Conservation (phyloP, 805 yeast species). For the Hyphopichia homilentoma region DNA sequence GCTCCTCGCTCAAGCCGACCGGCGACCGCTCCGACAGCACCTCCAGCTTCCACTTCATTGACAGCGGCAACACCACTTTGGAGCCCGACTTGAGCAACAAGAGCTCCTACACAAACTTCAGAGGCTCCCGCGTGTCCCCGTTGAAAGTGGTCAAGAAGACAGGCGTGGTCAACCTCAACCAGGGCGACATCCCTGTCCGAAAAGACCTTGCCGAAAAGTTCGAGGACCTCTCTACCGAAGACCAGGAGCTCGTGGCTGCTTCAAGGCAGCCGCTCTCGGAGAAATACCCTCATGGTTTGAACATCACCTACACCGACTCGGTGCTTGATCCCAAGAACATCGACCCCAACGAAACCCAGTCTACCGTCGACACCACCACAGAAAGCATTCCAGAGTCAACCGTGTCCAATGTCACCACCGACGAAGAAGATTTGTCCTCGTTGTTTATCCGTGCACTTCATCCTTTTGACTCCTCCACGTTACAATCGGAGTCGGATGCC, state of each 20-base stretch:
- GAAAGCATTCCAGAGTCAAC: conserved; percentile 6
- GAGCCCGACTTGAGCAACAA: background rate
- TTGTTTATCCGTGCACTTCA: conserved; percentile 57
- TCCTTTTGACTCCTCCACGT: conserved; percentile 52
- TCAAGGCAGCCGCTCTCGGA: conserved; percentile 8
- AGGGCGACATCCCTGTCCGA: conserved; percentile 22
- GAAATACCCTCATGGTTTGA: conserved; percentile 17
- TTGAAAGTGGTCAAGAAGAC: conserved; percentile 12
- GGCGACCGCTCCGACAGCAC: conserved; percentile 4
- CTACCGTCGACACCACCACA: conserved; percentile 2
- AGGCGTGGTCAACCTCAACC: conserved; percentile 5
- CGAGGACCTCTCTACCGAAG: conserved; percentile 12
- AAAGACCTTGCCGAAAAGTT: conserved; percentile 21
- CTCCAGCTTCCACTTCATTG: conserved; percentile 7
- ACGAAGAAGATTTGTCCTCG: conserved; percentile 46
- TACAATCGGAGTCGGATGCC: conserved; percentile 63
- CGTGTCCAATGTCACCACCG: conserved; percentile 10
- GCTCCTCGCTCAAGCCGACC: background rate
- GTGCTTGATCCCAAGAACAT: conserved; percentile 12
- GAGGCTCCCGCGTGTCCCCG: conserved; percentile 17
- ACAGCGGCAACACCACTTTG: conserved; percentile 1
- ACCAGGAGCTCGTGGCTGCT: conserved; percentile 12
- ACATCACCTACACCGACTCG: conserved; percentile 17
- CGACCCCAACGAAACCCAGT: conserved; percentile 1
- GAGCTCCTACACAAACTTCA: conserved; percentile 7